phyloP scores from a whole-genome alignment of 1,284 basidiomycete genomes.

The Sporisorium sorghi region DNA sequence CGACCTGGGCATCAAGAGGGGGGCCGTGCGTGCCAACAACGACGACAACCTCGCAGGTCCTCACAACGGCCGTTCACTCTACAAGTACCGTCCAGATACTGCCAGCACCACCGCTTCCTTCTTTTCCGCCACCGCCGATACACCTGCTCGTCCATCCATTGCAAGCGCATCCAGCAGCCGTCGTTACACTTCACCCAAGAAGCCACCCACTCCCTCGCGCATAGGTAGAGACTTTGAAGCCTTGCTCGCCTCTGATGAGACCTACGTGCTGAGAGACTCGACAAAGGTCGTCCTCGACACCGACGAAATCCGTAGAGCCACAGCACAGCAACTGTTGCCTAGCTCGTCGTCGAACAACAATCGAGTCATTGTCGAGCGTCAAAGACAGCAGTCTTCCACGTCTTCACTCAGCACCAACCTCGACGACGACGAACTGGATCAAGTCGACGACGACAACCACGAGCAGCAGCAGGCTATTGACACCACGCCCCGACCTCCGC shows the following conservation, averaged over 20 bases:
- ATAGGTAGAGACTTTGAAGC: conserved; percentile 55
- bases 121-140: conserved; percentile 25
- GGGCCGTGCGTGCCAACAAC: background rate
- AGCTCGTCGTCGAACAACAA: conserved; percentile 12
- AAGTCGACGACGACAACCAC: conserved; percentile 18
- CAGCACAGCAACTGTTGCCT: conserved; percentile 3
- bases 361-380: conserved; percentile 40
- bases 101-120: conserved; percentile 35
- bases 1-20: conserved; percentile 8
- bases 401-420: conserved; percentile 14
- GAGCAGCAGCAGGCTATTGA: conserved; percentile 6
- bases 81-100: conserved; percentile 15
- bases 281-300: conserved; percentile 29
- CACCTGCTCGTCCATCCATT: conserved; percentile 5
- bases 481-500: conserved; percentile 27
- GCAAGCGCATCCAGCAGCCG: conserved; percentile 18
- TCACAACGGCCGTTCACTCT: conserved; percentile 4
- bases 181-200: conserved; percentile 24
- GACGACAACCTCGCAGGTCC: conserved; percentile 12
- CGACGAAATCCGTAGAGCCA: conserved; percentile 2
- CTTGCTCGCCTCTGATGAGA: conserved; percentile 53
- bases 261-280: conserved; percentile 46
- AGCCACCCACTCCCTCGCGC: conserved; percentile 18
- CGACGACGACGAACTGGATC: too few species aligned
- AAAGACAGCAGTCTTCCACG: conserved; percentile 18